Conservation (phyloP, 2,329 filamentous ascomycete species). For the Trichoderma sp. region DNA sequence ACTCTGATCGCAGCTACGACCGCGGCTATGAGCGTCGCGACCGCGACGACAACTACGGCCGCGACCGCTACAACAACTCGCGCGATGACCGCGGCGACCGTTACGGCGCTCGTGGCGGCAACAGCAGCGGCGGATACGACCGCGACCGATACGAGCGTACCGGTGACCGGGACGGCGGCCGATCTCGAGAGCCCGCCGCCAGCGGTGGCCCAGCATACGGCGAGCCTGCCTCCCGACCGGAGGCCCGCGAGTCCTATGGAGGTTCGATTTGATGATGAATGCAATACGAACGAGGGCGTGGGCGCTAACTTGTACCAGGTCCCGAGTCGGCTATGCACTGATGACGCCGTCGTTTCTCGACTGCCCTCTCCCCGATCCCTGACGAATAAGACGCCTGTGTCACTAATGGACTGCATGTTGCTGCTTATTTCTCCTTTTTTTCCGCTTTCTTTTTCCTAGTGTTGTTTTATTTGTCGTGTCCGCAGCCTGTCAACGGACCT, state of each 20-base stretch:
- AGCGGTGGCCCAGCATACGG: constrained; percentile 43
- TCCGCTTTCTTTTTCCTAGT: constrained; percentile 31
- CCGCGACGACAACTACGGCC: constrained; percentile 46
- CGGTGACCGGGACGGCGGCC: constrained; percentile 46
- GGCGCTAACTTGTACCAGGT: constrained; percentile 31
- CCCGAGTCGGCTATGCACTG: constrained; percentile 20
- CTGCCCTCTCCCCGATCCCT: constrained; percentile 16
- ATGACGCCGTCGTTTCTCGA: constrained; percentile 14
- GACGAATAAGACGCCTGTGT: constrained; percentile 28
- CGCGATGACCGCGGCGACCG: constrained; percentile 37
- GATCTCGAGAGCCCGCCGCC: constrained; percentile 45
- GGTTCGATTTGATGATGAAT: constrained; percentile 40
- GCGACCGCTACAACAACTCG: constrained; percentile 39
- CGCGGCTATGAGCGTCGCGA: constrained; percentile 59
- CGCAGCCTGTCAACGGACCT: constrained; percentile 37
- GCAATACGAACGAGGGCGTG: constrained; percentile 28
- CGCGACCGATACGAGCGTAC: constrained; percentile 54
- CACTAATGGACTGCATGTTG: constrained; percentile 36
- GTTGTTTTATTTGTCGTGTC: constrained; percentile 32
- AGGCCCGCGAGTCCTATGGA: constrained; percentile 50
- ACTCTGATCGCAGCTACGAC: constrained; percentile 52
- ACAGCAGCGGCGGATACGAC: constrained; percentile 48
- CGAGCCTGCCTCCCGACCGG: constrained; percentile 48
- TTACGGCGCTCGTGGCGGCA: constrained; percentile 41
- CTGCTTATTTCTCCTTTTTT: constrained; percentile 32